Evolutionary conservation across 2,329 filamentous ascomycete genomes (phyloP), one percentile per base, ranked within the genome.

Genomic region (Fusarium udum): DNA sequence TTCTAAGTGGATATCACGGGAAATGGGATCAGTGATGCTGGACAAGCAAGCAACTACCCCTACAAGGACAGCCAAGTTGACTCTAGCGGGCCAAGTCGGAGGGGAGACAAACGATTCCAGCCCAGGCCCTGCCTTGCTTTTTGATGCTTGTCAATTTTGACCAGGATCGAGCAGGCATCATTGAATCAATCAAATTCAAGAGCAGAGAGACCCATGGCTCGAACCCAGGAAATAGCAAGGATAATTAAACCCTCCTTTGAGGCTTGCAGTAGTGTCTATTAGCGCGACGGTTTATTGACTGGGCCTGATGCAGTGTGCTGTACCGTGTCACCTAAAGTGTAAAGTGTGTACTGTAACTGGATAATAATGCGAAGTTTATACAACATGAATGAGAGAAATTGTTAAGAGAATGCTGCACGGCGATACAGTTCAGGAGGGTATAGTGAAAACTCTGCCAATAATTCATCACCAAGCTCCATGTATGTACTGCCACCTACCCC

Each of bases 251-350:
- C 63, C 62, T 60, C 61, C 57, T 53, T 22, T 18, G 53, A 57
- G 72, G 74, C 69, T 70, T 78, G 76, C 76, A 78, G 71, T 74
- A 74, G 71, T 55, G 42, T 43, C 42, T 45, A 28, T 74, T 78
- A 78, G 76, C 72, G 75, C 60, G 65, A 46, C 72, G 76, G 70
- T 75, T 78, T 78, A 78, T 78, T 77, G 76, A 77, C 67, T 76
- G 75, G 75, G 59, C 28, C 60, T 51, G 28, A 28, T 39, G 31
- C 7, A 40, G 63, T 55, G 46, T 52, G 43, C 28, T 59, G 36
- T 66, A 43, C 43, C 34, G 55, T 62, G 28, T 55, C 36, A 62
- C 65, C 22, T 49, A 37, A 14, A 61, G 16, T 61, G 37, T 55
- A 42, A 20, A 48, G 26, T 62, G 37, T 37, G 63, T 43, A 24